Percentiles rank a stretch among this genome's conserved stretches.
phyloP scores from a whole-genome alignment of 352 stramenopile species.

The Salisapilia sapeloensis region DNA sequence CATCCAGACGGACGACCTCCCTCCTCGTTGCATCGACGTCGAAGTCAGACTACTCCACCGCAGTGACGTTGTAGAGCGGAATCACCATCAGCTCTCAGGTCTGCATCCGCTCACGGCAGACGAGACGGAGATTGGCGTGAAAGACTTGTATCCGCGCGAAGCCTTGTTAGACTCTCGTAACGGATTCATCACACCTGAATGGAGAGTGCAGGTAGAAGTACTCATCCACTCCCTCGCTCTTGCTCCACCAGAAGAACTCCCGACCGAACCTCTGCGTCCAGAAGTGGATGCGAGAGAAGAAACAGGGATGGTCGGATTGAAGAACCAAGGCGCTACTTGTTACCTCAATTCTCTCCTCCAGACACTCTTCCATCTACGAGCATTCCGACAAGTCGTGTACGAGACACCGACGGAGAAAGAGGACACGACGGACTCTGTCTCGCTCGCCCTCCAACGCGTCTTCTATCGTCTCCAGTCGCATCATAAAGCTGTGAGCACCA shows the following conservation, averaged over 20 bases:
- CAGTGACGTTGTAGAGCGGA: conserved; percentile 4
- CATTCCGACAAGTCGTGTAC: conserved; percentile 77
- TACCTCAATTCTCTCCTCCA: conserved; percentile 91
- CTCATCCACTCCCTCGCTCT: conserved; percentile 14
- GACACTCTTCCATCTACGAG: conserved; percentile 80
- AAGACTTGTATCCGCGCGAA: conserved; percentile 22
- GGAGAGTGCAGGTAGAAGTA: conserved; percentile 29
- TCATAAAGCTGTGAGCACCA: conserved; percentile 73
- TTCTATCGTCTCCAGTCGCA: conserved; percentile 72
- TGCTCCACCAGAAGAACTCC: conserved; percentile 1
- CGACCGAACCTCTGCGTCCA: conserved; percentile 6
- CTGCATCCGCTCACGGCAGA: conserved; percentile 33
- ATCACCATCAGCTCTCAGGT: conserved; percentile 15
- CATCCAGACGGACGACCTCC: conserved; percentile 1
- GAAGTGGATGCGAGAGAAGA: conserved; percentile 39
- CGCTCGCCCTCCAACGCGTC: conserved; percentile 64
- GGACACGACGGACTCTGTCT: conserved; percentile 74
- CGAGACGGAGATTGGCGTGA: conserved; percentile 32
- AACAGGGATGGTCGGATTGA: conserved; percentile 76
- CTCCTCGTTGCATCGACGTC: conserved; percentile 7
- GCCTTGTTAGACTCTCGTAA: conserved; percentile 27
- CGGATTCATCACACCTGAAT: conserved; percentile 19
- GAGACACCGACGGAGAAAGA: conserved; percentile 56
- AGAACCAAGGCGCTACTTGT: conserved; percentile 85
- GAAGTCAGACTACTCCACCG: conserved; percentile 29